Evolutionary conservation across 2,329 filamentous ascomycete species (phyloP), one percentile per base, ranked within the genome.

Genomic region (Trichoderma pleuroti): DNA sequence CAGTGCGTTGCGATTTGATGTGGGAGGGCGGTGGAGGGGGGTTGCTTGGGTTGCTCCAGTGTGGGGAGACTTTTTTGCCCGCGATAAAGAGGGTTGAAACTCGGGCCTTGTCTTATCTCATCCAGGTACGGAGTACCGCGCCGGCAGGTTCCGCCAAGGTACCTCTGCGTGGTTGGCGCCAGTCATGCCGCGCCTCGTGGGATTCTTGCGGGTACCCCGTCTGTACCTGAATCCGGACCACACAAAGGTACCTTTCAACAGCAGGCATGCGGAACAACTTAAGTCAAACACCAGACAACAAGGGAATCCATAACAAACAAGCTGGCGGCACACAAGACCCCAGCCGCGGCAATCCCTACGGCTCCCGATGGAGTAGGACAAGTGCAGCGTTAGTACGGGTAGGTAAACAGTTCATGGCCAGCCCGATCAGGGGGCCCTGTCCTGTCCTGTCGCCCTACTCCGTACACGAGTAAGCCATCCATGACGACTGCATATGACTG

Each of bases 21-120:
- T 62, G 67, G 46, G 67, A 70, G 66, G 57, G 67, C 67, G 57
- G 57, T 70, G 67, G 67, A 70, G 67, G 67, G 66, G 64, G 67
- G 59, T 46, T 49, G 66, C 21, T 61, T 36, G 24, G 67, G 67
- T 42, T 69, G 46, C 59, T 21, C 49, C 16, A 56, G 36, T 63
- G 67, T 70, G 68, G 52, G 62, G 62, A 67, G 61, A 26, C 60
- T 42, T 59, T 68, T 62, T 65, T 52, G 60, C 52, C 54, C 32
- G 57, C 57, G 63, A 63, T 61, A 72, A 49, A 57, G 46, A 65
- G 46, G 39, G 46, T 70, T 68, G 63, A 52, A 26, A 61, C 66
- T 68, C 56, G 21, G 52, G 26, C 52, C 34, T 34, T 52, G 56
- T 68, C 66, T 68, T 68, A 68, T 68, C 66, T 60, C 66, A 61